Conservation (phyloP, 2,329 filamentous ascomycete genomes). For the Alternaria angustiovoidea region DNA sequence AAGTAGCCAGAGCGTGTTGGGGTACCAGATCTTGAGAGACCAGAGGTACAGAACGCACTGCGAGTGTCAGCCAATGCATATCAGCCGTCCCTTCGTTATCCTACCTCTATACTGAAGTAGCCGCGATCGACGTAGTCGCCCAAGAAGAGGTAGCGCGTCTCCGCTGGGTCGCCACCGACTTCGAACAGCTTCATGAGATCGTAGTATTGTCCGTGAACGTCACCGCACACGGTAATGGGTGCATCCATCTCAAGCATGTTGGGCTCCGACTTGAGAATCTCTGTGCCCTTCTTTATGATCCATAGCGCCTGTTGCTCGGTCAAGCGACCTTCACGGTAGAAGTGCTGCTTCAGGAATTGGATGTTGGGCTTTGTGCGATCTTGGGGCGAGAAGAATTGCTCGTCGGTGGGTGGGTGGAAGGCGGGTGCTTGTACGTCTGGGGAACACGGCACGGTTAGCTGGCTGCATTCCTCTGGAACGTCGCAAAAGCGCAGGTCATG, state of each 20-base stretch:
- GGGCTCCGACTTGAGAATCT: constrained; percentile 87
- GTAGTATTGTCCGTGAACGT: constrained; percentile 99
- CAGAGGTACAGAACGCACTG: constrained; percentile 95
- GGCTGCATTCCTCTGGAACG: constrained; percentile 24
- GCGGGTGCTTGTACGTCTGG: constrained; percentile 97
- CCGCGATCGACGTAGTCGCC: constrained; percentile 98
- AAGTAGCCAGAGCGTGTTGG: constrained; percentile 94
- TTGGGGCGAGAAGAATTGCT: constrained; percentile 91
- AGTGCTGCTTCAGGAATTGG: constrained; percentile 95
- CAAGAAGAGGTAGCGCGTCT: constrained; percentile 95
- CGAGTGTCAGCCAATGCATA: constrained; percentile 42
- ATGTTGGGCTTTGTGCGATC: constrained; percentile 90
- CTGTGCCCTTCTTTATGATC: constrained; percentile 88
- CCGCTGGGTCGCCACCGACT: constrained; percentile 93
- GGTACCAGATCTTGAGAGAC: constrained; percentile 99
- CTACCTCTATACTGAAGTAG: constrained; percentile 95
- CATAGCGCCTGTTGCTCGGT: constrained; percentile 97
- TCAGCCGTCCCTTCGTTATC: constrained; percentile 17
- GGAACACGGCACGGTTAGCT: constrained; percentile 35
- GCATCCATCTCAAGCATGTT: constrained; percentile 99
- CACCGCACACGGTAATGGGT: constrained; percentile 97
- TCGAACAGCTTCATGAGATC: constrained; percentile 99
- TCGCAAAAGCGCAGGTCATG: constrained; percentile 5
- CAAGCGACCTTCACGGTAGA: constrained; percentile 95
- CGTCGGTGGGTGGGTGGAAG: constrained; percentile 88